Evolutionary conservation across 116 monocot genomes (phyloP), one percentile per base, ranked within the genome.

Genomic region (Trichopus zeylanicus): DNA sequence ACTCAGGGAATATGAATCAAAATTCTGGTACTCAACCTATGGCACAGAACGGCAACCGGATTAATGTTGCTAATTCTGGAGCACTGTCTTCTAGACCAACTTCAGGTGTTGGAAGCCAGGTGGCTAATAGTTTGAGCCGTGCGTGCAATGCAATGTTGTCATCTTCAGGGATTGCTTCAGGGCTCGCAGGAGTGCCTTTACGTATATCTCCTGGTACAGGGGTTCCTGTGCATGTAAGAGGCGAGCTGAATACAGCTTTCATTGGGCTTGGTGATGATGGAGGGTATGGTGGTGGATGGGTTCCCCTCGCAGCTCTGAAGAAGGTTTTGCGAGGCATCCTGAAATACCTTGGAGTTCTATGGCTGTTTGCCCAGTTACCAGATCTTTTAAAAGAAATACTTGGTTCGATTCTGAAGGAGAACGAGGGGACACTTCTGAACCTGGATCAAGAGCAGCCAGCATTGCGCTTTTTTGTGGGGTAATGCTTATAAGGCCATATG

Each of bases 231-330:
- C 91, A 91, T 67, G 73, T 88, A 60, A 87, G 82, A 80, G 98
- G 88, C 35, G 98, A 98, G 42, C 74, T 98, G 31, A 98, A 98
- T 53, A 88, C 91, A 54, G 85, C 91, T 30, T 98, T 98, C 55
- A 88, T 98, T 68, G 98, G 91, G 22, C 98, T 91, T 55, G 98
- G 91, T 21, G 98, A 98, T 75, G 98, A 98, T 85, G 98, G 98
- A 35, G 98, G 98, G 51, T 98, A 98, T 70, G 98, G 91, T 46
- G 98, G 98, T 72, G 91, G 87, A 32, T 98, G 98, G 98, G 98
- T 98, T 65, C 98, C 98, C 18, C 82, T 91, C 51, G 98, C 98
- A 21, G 98, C 98, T 24, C 79, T 98, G 16, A 98, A 98, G 53
- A 98, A 91, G 67, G 91, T 98, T 15, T 74, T 98, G 27, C 59